Evolutionary conservation across 2,329 filamentous ascomycete species (phyloP), one percentile per base, ranked within the genome.

Genomic region (Epichloe coenophiala): DNA sequence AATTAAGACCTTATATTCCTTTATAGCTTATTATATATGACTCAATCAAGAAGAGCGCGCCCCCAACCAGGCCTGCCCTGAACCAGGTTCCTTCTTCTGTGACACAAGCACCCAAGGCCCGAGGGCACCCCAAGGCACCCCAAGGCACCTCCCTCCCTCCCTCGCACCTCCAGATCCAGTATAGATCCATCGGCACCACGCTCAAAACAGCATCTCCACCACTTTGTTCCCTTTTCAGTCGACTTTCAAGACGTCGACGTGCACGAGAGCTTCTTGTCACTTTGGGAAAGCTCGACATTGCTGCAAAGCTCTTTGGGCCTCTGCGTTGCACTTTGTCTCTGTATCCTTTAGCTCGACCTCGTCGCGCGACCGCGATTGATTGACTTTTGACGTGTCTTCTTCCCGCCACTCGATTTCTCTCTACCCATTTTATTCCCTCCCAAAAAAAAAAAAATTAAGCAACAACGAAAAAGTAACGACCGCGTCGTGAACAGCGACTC

Each of bases 191-290:
- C 75, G 73, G 75, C 76, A 78, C 74, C 73, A 78, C 74, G 71
- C 76, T 77, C 76, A 77, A 80, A 79, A 69, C 70, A 80, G 76
- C 48, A 77, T 77, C 75, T 78, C 75, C 76, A 78, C 76, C 71
- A 71, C 67, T 69, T 45, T 70, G 72, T 77, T 70, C 63, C 69
- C 70, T 68, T 74, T 77, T 74, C 73, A 60, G 51, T 53, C 51
- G 35, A 45, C 51, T 48, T 51, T 53, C 51, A 47, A 51, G 51
- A 53, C 51, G 48, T 50, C 44, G 19, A 50, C 51, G 44, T 52
- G 51, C 39, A 45, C 51, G 45, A 62, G 58, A 59, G 56, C 54
- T 58, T 68, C 69, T 71, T 67, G 46, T 50, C 47, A 43, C 17
- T 50, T 47, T 47, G 47, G 50, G 51, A 52, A 31, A 51, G 52